Evolutionary conservation across 345 rosid species (phyloP).

Genomic region (Sonneratia alba): DNA sequence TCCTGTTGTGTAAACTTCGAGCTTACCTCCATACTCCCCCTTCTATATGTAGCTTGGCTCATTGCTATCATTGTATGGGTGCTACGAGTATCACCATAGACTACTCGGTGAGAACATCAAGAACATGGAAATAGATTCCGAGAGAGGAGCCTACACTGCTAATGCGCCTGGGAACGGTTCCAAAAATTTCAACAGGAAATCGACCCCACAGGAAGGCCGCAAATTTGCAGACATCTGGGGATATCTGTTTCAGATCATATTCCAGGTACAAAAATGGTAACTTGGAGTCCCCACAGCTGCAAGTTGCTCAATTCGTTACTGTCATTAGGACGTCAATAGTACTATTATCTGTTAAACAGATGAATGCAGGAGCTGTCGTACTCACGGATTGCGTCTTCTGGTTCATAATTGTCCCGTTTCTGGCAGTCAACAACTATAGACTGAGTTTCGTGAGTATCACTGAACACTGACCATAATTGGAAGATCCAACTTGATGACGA

Average conservation of each 20-base stretch:
- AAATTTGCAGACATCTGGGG: slow-evolving; percentile 56
- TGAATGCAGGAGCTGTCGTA: slow-evolving; percentile 94
- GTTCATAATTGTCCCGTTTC: slow-evolving; percentile 89
- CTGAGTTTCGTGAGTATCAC: slow-evolving; percentile 59
- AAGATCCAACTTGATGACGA: neutral
- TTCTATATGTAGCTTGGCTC: slow-evolving; percentile 54
- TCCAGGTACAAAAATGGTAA: slow-evolving; percentile 43
- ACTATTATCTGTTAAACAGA: slow-evolving; percentile 30
- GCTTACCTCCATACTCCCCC: neutral
- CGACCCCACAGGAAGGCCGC: slow-evolving; percentile 19
- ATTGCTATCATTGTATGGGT: slow-evolving; percentile 62
- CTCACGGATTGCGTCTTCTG: slow-evolving; percentile 92
- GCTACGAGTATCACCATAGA: slow-evolving; percentile 56
- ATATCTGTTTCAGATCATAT: slow-evolving; percentile 65
- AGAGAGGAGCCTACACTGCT: slow-evolving; percentile 30
- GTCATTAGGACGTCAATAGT: neutral
- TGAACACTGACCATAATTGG: neutral
- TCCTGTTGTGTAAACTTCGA: neutral
- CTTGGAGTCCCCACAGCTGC: neutral
- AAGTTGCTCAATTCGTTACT: neutral
- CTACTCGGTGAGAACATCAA: slow-evolving; percentile 57
- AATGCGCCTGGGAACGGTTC: slow-evolving; percentile 11
- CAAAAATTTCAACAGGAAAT: slow-evolving; percentile 20
- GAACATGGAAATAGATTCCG: slow-evolving; percentile 63
- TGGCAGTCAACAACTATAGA: slow-evolving; percentile 60